These are phyloP conservation scores for Schwanniomyces yamadae DNA, from an alignment of 805 yeast species.

Conservation along the genomic window DNA sequence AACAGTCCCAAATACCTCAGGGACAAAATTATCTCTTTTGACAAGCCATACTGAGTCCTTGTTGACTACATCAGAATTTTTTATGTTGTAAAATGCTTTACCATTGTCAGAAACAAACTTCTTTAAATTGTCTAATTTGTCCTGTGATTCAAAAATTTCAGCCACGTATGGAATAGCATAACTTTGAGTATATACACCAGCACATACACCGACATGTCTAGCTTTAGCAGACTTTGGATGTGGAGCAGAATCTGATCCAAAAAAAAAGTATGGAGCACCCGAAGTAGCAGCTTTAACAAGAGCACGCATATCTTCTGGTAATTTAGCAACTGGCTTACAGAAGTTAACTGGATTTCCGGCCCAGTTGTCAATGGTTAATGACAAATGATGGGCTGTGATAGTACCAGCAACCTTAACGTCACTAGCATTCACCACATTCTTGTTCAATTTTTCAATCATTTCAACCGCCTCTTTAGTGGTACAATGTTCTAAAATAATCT, in stretches of 20 bases:
- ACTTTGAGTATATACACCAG: constrained; percentile 96
- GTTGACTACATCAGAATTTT: constrained; percentile 36
- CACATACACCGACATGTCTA: constrained; percentile 81
- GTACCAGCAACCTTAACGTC: constrained; percentile 77
- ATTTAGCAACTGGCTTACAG: constrained; percentile 97
- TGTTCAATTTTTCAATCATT: constrained; percentile 59
- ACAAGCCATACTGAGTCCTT: constrained; percentile 55
- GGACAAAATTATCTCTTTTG: constrained; percentile 53
- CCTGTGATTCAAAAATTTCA: constrained; percentile 70
- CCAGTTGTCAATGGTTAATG: constrained; percentile 88
- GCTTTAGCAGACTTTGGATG: constrained; percentile 83
- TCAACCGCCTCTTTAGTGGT: constrained; percentile 88
- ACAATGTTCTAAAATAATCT: constrained; percentile 91
- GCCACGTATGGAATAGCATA: constrained; percentile 82
- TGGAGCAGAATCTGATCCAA: constrained; percentile 98
- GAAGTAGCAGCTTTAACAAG: constrained; percentile 84
- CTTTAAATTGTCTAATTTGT: constrained; percentile 62
- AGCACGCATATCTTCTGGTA: constrained; percentile 81
- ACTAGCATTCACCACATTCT: constrained; percentile 24
- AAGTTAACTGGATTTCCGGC: constrained; percentile 94
- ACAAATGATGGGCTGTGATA: constrained; percentile 93
- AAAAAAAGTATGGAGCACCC: constrained; percentile 89
- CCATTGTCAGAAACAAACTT: constrained; percentile 79
- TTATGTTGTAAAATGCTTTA: constrained; percentile 63
- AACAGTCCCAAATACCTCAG: constrained; percentile 52